Conservation (phyloP, 768 basidiomycete genomes). For the Lentinula detonsa region DNA sequence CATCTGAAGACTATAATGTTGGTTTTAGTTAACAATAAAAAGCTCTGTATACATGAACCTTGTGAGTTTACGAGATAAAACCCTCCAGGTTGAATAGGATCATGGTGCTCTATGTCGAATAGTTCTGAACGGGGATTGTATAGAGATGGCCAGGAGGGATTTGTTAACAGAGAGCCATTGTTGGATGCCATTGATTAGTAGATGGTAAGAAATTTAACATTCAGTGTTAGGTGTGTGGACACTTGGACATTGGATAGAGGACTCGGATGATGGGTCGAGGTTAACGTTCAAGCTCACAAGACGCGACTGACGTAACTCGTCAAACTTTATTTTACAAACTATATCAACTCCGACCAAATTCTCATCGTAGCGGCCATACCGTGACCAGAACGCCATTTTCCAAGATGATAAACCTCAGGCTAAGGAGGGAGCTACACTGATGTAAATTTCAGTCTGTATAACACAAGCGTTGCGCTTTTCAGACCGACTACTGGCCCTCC, state of each 20-base stretch:
- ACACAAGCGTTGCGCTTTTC: not conserved
- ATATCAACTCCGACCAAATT: no score
- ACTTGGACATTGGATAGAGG: not conserved
- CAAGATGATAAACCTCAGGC: slow-evolving; percentile 33
- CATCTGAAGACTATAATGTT: slow-evolving; percentile 23
- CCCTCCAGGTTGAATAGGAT: slow-evolving; percentile 33
- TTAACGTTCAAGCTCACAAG: no score
- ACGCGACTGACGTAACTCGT: no score
- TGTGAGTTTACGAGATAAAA: slow-evolving; percentile 34
- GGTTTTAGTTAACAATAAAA: not conserved
- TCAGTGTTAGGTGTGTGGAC: not conserved
- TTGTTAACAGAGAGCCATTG: not conserved
- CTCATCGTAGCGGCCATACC: no score
- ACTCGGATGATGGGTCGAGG: no score
- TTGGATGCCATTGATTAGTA: not conserved
- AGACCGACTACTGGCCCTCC: slow-evolving; percentile 58
- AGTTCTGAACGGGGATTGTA: slow-evolving; percentile 47
- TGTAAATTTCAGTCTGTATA: not conserved
- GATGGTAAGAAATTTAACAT: not conserved
- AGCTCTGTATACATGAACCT: slow-evolving; percentile 20
- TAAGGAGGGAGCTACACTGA: slow-evolving; percentile 10
- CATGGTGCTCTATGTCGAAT: slow-evolving; percentile 32
- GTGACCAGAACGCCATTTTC: slow-evolving; percentile 62
- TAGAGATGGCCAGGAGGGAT: slow-evolving; percentile 41
- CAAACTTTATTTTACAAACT: no score